These are phyloP conservation scores for Lanzia echinophila DNA, from an alignment of 2,329 filamentous ascomycete species.

Conservation along the genomic window DNA sequence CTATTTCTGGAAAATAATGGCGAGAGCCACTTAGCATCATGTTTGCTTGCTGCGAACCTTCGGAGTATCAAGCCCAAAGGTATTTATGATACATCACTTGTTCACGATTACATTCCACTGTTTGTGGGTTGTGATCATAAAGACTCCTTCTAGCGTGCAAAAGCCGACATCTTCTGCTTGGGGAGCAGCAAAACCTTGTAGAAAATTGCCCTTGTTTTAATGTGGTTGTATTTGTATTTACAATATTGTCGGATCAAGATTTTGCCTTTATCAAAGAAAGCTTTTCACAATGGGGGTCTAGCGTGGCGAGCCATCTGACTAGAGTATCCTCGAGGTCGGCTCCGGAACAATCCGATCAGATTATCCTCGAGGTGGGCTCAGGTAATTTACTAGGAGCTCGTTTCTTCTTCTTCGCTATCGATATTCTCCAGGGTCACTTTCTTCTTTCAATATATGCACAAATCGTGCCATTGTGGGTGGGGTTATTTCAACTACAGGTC, in stretches of 20 bases:
- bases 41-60: background rate
- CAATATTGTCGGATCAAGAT: too few relatives aligned
- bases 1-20: background rate
- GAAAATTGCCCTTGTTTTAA: too few relatives aligned
- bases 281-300: too few relatives aligned
- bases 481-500: background rate
- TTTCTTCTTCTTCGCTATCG: background rate
- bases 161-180: too few relatives aligned
- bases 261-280: too few relatives aligned
- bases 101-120: background rate
- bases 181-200: too few relatives aligned
- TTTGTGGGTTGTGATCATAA: too few relatives aligned
- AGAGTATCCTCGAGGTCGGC: background rate
- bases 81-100: background rate
- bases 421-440: background rate
- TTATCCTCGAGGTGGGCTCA: background rate
- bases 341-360: background rate
- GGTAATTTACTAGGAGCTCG: background rate
- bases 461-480: background rate
- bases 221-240: too few relatives aligned
- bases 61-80: background rate
- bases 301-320: too few relatives aligned
- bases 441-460: background rate
- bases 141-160: too few relatives aligned
- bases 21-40: background rate